Percentiles rank a stretch among this genome's conserved stretches.
Conservation (phyloP, 2,329 filamentous ascomycete genomes). For the Diaporthe sp. region DNA sequence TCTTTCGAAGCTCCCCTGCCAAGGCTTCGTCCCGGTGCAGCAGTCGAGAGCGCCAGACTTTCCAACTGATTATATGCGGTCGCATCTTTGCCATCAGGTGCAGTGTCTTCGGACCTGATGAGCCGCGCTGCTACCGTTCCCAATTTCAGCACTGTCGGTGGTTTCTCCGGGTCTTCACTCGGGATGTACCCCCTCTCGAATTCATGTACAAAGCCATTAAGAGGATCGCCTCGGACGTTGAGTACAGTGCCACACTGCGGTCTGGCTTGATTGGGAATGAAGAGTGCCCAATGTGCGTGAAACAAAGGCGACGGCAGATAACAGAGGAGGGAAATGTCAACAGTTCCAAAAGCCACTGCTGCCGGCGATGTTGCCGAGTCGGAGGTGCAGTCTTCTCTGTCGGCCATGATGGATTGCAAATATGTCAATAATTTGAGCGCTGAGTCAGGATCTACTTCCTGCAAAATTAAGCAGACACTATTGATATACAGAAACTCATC, state of each 20-base stretch:
- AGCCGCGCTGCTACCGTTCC: neutral
- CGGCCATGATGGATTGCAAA: neutral
- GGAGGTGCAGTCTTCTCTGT: neutral
- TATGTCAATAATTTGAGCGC: too few relatives aligned
- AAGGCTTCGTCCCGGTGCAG: slow-evolving; percentile 29
- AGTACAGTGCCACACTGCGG: slow-evolving; percentile 25
- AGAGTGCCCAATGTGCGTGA: slow-evolving; percentile 30
- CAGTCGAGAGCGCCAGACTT: slow-evolving; percentile 15
- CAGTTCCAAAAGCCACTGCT: neutral
- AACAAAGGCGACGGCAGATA: slow-evolving; percentile 33
- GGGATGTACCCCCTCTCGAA: slow-evolving; percentile 33
- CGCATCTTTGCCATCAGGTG: neutral
- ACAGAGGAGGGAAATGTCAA: slow-evolving; percentile 29
- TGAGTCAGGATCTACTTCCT: too few relatives aligned
- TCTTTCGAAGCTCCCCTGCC: slow-evolving; percentile 20
- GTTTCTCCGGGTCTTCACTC: slow-evolving; percentile 23
- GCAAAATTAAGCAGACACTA: neutral
- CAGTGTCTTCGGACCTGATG: neutral
- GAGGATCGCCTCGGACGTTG: slow-evolving; percentile 30
- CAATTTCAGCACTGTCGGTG: slow-evolving; percentile 4
- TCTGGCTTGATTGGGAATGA: neutral
- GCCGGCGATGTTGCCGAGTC: neutral
- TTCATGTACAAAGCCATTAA: slow-evolving; percentile 30
- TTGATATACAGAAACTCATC: neutral
- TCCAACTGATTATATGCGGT: slow-evolving; percentile 13